Percentiles rank a stretch among this genome's conserved stretches.
phyloP scores from a whole-genome alignment of 768 basidiomycete genomes.

The Suillus bovinus region DNA sequence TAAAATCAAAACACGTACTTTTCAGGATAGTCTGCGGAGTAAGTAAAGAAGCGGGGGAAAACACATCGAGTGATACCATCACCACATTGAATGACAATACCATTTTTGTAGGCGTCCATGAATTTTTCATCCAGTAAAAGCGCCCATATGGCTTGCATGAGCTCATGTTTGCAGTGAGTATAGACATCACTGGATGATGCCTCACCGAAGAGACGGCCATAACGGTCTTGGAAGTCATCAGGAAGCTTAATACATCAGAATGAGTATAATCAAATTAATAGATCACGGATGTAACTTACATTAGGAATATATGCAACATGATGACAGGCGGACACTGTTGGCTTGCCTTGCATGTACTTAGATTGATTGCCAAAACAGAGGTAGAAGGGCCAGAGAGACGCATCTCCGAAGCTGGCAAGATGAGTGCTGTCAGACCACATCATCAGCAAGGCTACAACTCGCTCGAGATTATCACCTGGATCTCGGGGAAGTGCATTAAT shows the following conservation, averaged over 20 bases:
- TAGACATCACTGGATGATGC: too few species aligned
- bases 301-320: conserved; percentile 17
- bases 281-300: not conserved
- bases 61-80: conserved; percentile 18
- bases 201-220: too few species aligned
- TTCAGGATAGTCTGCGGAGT: conserved; percentile 28
- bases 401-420: conserved; percentile 19
- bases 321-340: conserved; percentile 12
- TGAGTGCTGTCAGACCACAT: conserved; percentile 29
- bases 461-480: too few species aligned
- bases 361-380: conserved; percentile 19
- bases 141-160: conserved; percentile 18
- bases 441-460: too few species aligned
- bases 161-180: too few species aligned
- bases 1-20: conserved; percentile 14
- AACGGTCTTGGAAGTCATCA: too few species aligned
- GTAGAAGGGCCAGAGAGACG: conserved; percentile 20
- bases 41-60: conserved; percentile 22
- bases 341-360: conserved; percentile 15
- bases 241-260: too few species aligned
- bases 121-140: conserved; percentile 20
- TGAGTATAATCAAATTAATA: not conserved
- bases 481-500: too few species aligned
- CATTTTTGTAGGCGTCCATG: conserved; percentile 20
- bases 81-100: conserved; percentile 16